Conservation (phyloP, 495 filamentous ascomycete genomes). For the Xylaria scruposa region DNA sequence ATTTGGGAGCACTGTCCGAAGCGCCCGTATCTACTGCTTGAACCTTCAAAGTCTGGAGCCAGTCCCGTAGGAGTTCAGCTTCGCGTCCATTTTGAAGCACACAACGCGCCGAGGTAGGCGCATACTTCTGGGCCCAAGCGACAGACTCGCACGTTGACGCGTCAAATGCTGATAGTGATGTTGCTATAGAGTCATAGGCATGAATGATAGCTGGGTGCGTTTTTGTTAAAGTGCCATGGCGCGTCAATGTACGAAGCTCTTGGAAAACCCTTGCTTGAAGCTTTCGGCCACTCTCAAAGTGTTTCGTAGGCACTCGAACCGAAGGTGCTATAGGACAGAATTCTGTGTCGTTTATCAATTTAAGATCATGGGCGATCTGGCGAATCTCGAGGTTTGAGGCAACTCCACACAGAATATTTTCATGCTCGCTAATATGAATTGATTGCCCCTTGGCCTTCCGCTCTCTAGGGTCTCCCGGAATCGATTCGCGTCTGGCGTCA, state of each 20-base stretch:
- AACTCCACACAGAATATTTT: constrained; percentile 49
- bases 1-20: constrained; percentile 51
- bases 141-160: constrained; percentile 72
- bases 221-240: constrained; percentile 30
- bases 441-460: constrained; percentile 60
- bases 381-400: constrained; percentile 26
- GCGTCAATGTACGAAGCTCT: constrained; percentile 39
- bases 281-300: constrained; percentile 56
- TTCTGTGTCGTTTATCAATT: constrained; percentile 46
- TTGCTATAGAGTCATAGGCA: constrained; percentile 65
- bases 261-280: constrained; percentile 50
- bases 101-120: constrained; percentile 69
- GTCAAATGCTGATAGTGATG: constrained; percentile 80
- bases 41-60: constrained; percentile 79
- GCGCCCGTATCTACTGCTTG: constrained; percentile 72
- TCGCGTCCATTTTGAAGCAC: constrained; percentile 82
- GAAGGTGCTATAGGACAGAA: constrained; percentile 46
- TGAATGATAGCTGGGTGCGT: constrained; percentile 65
- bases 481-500: not conserved
- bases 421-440: constrained; percentile 47
- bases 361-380: constrained; percentile 40
- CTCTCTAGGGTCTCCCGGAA: not conserved
- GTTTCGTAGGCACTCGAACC: constrained; percentile 55
- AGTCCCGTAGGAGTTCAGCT: constrained; percentile 74
- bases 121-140: constrained; percentile 87